Evolutionary conservation across 1,139 yeast species (phyloP).

Genomic region (Debaryomyces sp.): DNA sequence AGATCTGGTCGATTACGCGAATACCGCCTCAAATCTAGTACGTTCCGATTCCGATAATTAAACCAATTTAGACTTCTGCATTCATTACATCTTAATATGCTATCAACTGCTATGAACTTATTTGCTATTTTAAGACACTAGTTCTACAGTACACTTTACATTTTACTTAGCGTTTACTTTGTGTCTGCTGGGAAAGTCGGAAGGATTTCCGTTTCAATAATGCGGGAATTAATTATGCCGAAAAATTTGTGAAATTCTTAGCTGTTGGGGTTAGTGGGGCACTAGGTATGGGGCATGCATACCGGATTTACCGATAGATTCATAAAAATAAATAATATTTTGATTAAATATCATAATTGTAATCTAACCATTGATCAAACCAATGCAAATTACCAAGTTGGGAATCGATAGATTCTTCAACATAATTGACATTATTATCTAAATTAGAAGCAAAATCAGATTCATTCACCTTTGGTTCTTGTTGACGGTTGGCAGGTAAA

Average conservation of each 20-base stretch:
- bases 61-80: not conserved
- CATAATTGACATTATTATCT: conserved; percentile 11
- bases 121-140: not conserved
- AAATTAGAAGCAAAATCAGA: not conserved
- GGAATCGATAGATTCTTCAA: conserved; percentile 20
- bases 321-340: not conserved
- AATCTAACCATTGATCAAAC: conserved; percentile 57
- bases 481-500: not conserved
- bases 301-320: not conserved
- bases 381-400: conserved; percentile 52
- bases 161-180: not conserved
- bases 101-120: too few species aligned
- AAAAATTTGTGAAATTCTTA: not conserved
- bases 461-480: not conserved
- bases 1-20: not conserved
- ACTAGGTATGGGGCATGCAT: not conserved
- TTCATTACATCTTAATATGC: not conserved
- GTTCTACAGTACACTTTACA: not conserved
- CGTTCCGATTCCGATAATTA: not conserved
- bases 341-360: conserved; percentile 23
- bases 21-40: not conserved
- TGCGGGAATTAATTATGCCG: not conserved
- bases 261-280: not conserved
- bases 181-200: not conserved
- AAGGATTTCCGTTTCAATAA: not conserved